Evolutionary conservation across 2,329 filamentous ascomycete genomes (phyloP).

Genomic region (Pochonia chlamydosporia): DNA sequence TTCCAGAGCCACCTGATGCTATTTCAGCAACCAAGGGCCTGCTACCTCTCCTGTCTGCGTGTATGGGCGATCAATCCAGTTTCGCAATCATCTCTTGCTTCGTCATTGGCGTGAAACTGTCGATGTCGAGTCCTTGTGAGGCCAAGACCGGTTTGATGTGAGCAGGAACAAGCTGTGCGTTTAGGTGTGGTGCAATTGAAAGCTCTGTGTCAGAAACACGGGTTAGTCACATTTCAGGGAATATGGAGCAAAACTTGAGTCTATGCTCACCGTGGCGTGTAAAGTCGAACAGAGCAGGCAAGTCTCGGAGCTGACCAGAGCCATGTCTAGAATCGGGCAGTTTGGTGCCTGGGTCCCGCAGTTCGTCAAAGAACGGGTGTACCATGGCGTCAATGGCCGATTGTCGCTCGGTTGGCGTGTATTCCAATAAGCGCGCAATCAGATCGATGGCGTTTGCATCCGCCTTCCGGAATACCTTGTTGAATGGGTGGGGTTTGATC

Average conservation of each 20-base stretch:
- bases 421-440: conserved; percentile 89
- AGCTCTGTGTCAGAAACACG: conserved; percentile 58
- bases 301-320: conserved; percentile 70
- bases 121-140: conserved; percentile 79
- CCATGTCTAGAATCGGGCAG: conserved; percentile 92
- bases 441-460: conserved; percentile 89
- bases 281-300: conserved; percentile 90
- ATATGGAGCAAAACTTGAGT: neutral
- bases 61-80: conserved; percentile 69
- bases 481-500: conserved; percentile 99
- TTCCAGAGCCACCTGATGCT: conserved; percentile 24
- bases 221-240: neutral
- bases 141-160: conserved; percentile 73
- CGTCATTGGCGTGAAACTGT: conserved; percentile 84
- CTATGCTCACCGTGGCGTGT: conserved; percentile 73
- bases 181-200: conserved; percentile 87
- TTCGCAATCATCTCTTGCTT: conserved; percentile 98
- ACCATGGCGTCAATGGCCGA: conserved; percentile 95
- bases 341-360: conserved; percentile 84
- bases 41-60: conserved; percentile 22
- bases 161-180: conserved; percentile 78
- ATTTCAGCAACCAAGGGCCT: conserved; percentile 24
- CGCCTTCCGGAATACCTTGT: conserved; percentile 97
- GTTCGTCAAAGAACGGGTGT: conserved; percentile 96
- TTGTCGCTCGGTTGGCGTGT: conserved; percentile 92